Percentiles rank a stretch among this genome's conserved stretches.
These are phyloP conservation scores for Sanguinoderma infundibulare DNA, from an alignment of 1,284 basidiomycete genomes.

Conservation along the genomic window DNA sequence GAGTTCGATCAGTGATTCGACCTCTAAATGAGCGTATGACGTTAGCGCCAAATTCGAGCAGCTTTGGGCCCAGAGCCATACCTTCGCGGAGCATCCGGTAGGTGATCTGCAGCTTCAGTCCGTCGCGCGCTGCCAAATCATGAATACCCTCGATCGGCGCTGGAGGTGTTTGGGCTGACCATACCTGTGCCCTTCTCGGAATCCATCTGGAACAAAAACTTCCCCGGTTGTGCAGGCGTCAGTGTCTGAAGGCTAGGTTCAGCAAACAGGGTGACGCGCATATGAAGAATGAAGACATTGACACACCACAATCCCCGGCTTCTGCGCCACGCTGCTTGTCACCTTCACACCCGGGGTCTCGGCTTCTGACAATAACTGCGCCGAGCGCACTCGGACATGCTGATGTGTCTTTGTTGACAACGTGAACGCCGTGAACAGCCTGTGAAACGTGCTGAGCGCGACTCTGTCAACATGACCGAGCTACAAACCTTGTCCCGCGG, in stretches of 20 bases:
- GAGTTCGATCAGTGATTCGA: slow-evolving; percentile 60
- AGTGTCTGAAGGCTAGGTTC: slow-evolving; percentile 54
- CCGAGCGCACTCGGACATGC: slow-evolving; percentile 68
- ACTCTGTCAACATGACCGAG: background rate
- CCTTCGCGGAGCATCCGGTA: slow-evolving; percentile 81
- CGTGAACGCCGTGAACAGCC: slow-evolving; percentile 81
- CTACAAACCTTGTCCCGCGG: slow-evolving; percentile 51
- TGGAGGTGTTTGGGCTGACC: slow-evolving; percentile 10
- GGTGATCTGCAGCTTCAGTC: slow-evolving; percentile 62
- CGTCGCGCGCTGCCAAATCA: slow-evolving; percentile 54
- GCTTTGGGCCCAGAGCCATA: slow-evolving; percentile 30
- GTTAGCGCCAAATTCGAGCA: background rate
- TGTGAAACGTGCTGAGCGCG: slow-evolving; percentile 33
- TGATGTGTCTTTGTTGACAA: slow-evolving; percentile 76
- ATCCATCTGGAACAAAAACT: slow-evolving; percentile 75
- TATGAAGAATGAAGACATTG: background rate
- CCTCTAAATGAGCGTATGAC: slow-evolving; percentile 50
- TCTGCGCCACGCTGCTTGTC: slow-evolving; percentile 46
- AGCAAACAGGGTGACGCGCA: slow-evolving; percentile 1
- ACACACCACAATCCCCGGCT: slow-evolving; percentile 35
- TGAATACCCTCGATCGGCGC: background rate
- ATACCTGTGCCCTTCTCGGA: slow-evolving; percentile 63
- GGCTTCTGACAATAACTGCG: slow-evolving; percentile 49
- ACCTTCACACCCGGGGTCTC: slow-evolving; percentile 56
- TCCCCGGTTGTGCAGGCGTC: slow-evolving; percentile 68